A percentile compares a stretch with the other conserved stretches of the same genome.
Conservation (phyloP, 129 eudicot genomes). For the Calendula officinalis region DNA sequence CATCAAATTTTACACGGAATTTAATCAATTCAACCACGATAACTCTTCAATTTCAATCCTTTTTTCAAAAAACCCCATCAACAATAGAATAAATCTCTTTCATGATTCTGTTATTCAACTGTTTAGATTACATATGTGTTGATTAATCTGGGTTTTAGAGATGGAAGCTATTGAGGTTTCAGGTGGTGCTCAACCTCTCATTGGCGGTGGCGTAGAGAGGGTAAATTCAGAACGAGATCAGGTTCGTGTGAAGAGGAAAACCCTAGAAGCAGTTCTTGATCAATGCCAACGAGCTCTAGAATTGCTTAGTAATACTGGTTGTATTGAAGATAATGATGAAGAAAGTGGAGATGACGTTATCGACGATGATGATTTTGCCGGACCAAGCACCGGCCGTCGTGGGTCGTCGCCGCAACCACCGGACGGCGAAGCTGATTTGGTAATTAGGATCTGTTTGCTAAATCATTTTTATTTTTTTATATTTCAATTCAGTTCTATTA, state of each 20-base stretch:
- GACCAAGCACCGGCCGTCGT: constrained; percentile 22
- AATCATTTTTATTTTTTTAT: background rate
- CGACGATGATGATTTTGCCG: constrained; percentile 20
- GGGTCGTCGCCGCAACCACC: constrained; percentile 29
- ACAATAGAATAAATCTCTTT: background rate
- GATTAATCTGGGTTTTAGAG: background rate
- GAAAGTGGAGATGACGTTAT: constrained; percentile 24
- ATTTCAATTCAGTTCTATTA: background rate
- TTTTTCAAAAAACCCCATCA: background rate
- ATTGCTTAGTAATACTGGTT: constrained; percentile 54
- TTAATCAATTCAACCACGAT: background rate
- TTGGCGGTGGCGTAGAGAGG: constrained; percentile 11
- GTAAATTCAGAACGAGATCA: constrained; percentile 42
- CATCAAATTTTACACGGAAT: background rate
- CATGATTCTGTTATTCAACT: background rate
- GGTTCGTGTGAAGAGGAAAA: constrained; percentile 76
- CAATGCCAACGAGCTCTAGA: constrained; percentile 89
- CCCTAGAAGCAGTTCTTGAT: constrained; percentile 77
- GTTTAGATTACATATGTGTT: background rate
- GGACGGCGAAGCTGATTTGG: constrained; percentile 69
- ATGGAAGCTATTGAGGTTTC: constrained; percentile 6
- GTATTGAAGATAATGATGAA: constrained; percentile 30
- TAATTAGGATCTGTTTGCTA: constrained; percentile 17
- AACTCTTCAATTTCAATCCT: background rate
- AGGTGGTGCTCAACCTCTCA: background rate